phyloP scores from a whole-genome alignment of 345 rosid genomes.

The Citrus reticulata region DNA sequence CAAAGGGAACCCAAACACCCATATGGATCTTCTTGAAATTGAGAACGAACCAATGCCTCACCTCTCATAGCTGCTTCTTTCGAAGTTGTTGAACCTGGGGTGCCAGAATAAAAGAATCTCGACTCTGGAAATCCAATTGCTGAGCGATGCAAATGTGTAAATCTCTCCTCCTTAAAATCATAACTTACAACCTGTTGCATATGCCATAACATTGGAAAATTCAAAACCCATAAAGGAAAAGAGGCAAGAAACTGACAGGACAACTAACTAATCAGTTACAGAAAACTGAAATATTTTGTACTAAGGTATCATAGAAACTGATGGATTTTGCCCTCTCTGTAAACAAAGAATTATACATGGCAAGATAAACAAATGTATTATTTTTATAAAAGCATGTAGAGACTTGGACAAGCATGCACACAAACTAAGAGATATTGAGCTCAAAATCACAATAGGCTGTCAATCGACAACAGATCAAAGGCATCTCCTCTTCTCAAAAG shows the following conservation, averaged over 20 bases:
- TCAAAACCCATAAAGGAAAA: neutral
- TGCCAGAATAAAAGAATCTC: slow-evolving; percentile 70
- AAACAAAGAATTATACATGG: neutral
- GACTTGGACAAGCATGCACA: neutral
- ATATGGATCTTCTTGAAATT: slow-evolving; percentile 81
- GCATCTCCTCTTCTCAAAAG: neutral
- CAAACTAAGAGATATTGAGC: neutral
- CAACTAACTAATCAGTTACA: neutral
- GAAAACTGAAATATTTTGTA: neutral
- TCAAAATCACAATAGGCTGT: neutral
- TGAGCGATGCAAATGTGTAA: slow-evolving; percentile 70
- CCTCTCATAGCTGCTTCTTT: slow-evolving; percentile 76
- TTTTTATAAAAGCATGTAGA: neutral
- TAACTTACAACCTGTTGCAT: slow-evolving; percentile 78
- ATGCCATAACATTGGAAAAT: neutral
- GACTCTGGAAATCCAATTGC: slow-evolving; percentile 81
- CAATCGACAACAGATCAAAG: neutral
- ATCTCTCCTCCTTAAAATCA: slow-evolving; percentile 87
- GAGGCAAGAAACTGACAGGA: neutral
- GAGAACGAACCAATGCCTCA: slow-evolving; percentile 76
- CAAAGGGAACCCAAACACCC: slow-evolving; percentile 78
- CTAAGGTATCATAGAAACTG: neutral
- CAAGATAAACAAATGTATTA: neutral
- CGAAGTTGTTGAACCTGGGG: slow-evolving; percentile 58
- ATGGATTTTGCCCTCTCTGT: neutral